Base-by-base conservation (phyloP, 768 basidiomycete genomes). In the Grammothele lineata region DNA sequence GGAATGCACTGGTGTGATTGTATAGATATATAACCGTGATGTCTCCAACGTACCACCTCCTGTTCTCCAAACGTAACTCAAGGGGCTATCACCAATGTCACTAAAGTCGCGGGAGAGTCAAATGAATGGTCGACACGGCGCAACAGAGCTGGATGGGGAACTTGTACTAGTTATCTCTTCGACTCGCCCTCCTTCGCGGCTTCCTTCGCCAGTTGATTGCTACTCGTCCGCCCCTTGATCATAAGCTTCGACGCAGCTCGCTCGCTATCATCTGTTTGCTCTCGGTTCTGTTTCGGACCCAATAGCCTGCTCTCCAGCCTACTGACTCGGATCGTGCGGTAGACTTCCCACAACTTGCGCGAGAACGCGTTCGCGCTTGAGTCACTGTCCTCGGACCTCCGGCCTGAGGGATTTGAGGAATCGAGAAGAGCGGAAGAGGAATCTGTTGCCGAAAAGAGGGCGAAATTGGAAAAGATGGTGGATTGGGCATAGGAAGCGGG, bases 91-190 rank as follows among this genome's bases (percentile, higher is more conserved):
- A n/a, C n/a, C n/a, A n/a, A n/a, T n/a, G n/a, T n/a, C n/a, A n/a
- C n/a, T n/a, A n/a, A n/a, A 56, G 26, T 49, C 48, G 39, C 11
- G 39, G 34, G 38, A 42, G 36, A 15, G n/a, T n/a, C n/a, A n/a
- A n/a, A 51, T 7, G 12, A 32, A 52, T 24, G 14, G 17, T 54
- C 37, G 44, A 46, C 8, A 30, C 17, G n/a, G 6, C 71, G 85
- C 53, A 56, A 89, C 94, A 78, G 74, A 65, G 95, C 96, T 65
- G 98, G 96, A 60, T 87, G 81, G 0, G 70, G 68, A 26, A 89
- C 77, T 48, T 85, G 71, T 47, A 78, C 80, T 43, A 75, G 73
- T 77, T 91, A 90, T 54, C 83, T 85, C 57, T 92, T 85, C 43
- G 80, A 81, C 56, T 91, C 84, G 15, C 74, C 61, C 7, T 87